These are phyloP conservation scores for Trichoderma gracile DNA, from an alignment of 2,329 filamentous ascomycete species.

Conservation along the genomic window DNA sequence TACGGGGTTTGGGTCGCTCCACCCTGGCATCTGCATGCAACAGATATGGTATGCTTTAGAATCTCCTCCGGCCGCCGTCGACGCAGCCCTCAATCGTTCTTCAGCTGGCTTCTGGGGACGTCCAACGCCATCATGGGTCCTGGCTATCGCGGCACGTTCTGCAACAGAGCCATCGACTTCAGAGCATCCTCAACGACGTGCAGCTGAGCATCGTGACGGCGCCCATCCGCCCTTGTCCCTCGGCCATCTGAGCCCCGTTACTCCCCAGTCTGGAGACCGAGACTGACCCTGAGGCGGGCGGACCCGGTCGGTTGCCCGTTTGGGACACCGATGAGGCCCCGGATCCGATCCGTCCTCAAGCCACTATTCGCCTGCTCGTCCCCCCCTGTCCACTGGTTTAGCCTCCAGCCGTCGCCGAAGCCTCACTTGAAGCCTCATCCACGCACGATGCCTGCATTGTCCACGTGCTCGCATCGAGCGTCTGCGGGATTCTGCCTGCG, in stretches of 20 bases:
- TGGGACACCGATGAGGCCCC: conserved; percentile 22
- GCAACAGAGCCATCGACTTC: neutral
- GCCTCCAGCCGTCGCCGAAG: neutral
- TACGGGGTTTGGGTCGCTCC: conserved; percentile 16
- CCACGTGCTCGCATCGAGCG: conserved; percentile 17
- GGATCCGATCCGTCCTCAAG: neutral
- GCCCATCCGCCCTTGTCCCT: neutral
- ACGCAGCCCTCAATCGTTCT: neutral
- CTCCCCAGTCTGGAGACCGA: conserved; percentile 20
- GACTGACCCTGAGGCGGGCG: conserved; percentile 2
- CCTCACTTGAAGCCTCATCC: conserved; percentile 2
- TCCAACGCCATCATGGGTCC: neutral
- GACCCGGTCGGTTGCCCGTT: conserved; percentile 12
- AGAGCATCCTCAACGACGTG: neutral
- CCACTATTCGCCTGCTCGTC: no score
- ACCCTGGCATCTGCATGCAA: conserved; percentile 10
- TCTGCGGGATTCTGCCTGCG: neutral
- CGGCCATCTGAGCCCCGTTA: neutral
- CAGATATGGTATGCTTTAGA: neutral
- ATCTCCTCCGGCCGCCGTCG: neutral
- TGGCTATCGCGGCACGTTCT: conserved; percentile 7
- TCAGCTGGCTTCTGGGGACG: neutral
- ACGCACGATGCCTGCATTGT: conserved; percentile 21
- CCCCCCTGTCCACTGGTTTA: neutral
- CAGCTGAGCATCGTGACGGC: conserved; percentile 9